A percentile compares a stretch with the other conserved stretches of the same genome.
Conservation (phyloP, 768 basidiomycete genomes). For the Zangia roseola region DNA sequence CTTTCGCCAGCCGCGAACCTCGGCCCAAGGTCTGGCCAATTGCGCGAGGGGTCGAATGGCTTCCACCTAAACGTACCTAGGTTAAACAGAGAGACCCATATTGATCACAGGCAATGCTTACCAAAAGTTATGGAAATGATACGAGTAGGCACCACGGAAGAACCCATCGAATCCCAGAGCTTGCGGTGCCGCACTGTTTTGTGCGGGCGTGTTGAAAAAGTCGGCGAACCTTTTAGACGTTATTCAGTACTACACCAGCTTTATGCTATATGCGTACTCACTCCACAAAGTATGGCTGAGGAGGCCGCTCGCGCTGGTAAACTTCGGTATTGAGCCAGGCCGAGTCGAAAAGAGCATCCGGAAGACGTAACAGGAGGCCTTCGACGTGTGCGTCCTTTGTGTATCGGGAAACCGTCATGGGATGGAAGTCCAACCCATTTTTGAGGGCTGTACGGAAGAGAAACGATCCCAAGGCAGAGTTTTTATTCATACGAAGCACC, state of each 20-base stretch:
- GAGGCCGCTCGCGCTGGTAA: constrained; percentile 88
- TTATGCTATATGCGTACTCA: constrained; percentile 32
- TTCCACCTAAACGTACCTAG: constrained; percentile 70
- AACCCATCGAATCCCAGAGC: constrained; percentile 93
- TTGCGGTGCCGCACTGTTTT: constrained; percentile 76
- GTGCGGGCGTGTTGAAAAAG: constrained; percentile 80
- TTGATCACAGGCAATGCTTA: constrained; percentile 32
- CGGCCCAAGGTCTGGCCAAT: constrained; percentile 91
- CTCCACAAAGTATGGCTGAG: constrained; percentile 92
- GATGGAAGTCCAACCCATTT: constrained; percentile 95
- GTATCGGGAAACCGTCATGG: constrained; percentile 91
- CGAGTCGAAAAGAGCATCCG: constrained; percentile 94
- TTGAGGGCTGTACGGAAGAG: constrained; percentile 92
- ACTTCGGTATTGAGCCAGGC: constrained; percentile 95
- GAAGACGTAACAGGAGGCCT: constrained; percentile 78
- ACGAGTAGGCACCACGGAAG: constrained; percentile 93
- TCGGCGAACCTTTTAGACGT: constrained; percentile 65
- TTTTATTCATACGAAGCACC: constrained; percentile 90
- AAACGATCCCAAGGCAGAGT: constrained; percentile 88
- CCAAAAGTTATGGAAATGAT: constrained; percentile 97
- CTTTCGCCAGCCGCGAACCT: constrained; percentile 77
- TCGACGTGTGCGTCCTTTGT: constrained; percentile 87
- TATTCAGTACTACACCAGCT: not conserved
- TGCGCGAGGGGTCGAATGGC: constrained; percentile 89
- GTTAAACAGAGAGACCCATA: not conserved